These are phyloP conservation scores for Boletus albobrunnescens DNA, from an alignment of 1,284 basidiomycete species.

Conservation along the genomic window DNA sequence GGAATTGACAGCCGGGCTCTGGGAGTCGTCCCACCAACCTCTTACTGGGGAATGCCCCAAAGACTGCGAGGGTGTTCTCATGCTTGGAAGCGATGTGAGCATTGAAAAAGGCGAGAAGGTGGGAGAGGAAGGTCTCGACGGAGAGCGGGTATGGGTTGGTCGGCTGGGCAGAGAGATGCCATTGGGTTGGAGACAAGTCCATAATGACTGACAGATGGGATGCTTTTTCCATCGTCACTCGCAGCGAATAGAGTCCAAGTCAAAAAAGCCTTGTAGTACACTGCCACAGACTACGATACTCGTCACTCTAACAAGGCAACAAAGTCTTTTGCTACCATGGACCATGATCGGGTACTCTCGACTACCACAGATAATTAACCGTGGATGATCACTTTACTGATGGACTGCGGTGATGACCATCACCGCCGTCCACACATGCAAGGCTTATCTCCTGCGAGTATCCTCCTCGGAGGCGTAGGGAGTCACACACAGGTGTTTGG, in stretches of 20 bases:
- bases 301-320: no score
- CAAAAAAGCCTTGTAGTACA: not conserved
- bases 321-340: no score
- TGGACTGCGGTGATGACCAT: no score
- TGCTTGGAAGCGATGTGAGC: conserved; percentile 87
- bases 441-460: not conserved
- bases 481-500: not conserved
- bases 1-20: not conserved
- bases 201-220: conserved; percentile 79
- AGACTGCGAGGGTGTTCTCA: conserved; percentile 90
- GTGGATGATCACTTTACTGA: not conserved
- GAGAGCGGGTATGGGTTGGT: conserved; percentile 51
- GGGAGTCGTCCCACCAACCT: conserved; percentile 45
- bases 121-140: conserved; percentile 67
- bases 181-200: conserved; percentile 80
- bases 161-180: conserved; percentile 60
- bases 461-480: not conserved
- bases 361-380: no score
- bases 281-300: no score
- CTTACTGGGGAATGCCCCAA: conserved; percentile 81
- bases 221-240: conserved; percentile 46
- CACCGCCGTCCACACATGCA: not conserved
- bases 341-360: no score
- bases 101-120: conserved; percentile 88
- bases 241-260: no score